Conservation (phyloP, 164 flowering plant genomes). For the Vitis cinerea region DNA sequence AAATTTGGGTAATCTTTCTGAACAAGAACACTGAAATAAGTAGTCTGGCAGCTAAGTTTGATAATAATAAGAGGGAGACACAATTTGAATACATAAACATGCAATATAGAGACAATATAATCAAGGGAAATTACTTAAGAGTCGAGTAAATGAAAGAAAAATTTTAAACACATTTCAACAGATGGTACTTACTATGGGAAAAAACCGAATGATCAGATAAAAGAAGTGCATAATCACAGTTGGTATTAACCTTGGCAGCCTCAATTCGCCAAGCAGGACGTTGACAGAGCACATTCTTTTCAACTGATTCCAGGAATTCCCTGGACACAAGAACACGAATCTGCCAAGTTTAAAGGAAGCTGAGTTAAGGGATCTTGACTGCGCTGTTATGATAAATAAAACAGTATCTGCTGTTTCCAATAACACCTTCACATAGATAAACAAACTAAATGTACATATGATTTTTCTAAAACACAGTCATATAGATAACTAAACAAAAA, state of each 20-base stretch:
- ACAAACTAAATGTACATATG: too few species aligned
- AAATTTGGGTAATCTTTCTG: too few species aligned
- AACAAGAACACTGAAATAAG: too few species aligned
- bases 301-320: slow-evolving; percentile 72
- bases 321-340: slow-evolving; percentile 51
- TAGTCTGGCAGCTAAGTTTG: too few species aligned
- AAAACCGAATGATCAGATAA: slow-evolving; percentile 87
- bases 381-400: background rate
- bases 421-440: too few species aligned
- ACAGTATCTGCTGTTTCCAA: background rate
- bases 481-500: too few species aligned
- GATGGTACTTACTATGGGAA: slow-evolving; percentile 44
- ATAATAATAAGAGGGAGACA: too few species aligned
- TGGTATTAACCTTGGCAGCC: slow-evolving; percentile 58
- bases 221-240: slow-evolving; percentile 64
- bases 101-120: too few species aligned
- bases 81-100: too few species aligned
- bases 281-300: slow-evolving; percentile 41
- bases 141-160: background rate
- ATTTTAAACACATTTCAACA: background rate
- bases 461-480: too few species aligned
- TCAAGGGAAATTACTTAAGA: too few species aligned
- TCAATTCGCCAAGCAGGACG: slow-evolving; percentile 85
- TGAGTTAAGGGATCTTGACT: slow-evolving; percentile 7
- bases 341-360: slow-evolving; percentile 39